Evolutionary conservation across 78 protist species (phyloP).

Genomic region (Guillardia theta): DNA sequence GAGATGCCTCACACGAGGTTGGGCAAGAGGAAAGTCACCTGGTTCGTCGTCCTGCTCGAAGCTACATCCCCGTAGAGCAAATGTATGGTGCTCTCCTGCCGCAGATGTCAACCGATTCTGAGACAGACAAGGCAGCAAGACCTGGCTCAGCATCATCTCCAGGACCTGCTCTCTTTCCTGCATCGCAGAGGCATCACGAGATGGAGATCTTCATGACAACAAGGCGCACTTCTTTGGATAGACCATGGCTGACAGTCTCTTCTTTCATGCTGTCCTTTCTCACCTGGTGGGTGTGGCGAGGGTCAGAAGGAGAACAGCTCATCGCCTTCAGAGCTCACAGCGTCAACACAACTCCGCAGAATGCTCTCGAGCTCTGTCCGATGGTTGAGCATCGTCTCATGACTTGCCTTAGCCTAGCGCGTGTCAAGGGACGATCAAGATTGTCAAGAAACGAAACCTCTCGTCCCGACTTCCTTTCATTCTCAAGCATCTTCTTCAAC

Average conservation of each 20-base stretch:
- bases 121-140: too few species aligned
- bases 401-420: not conserved
- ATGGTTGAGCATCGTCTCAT: not conserved
- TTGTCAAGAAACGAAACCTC: not conserved
- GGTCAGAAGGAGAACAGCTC: not conserved
- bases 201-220: not conserved
- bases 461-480: not conserved
- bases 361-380: conserved; percentile 1
- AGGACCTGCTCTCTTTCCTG: not conserved
- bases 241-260: not conserved
- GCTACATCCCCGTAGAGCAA: too few species aligned
- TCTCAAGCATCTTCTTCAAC: not conserved
- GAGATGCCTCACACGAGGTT: too few species aligned
- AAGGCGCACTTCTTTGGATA: not conserved
- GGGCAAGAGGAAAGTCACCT: too few species aligned
- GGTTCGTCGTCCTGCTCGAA: too few species aligned
- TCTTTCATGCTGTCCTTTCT: not conserved
- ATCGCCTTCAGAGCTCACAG: not conserved
- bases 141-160: not conserved
- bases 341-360: not conserved
- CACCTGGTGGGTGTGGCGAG: not conserved
- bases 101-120: too few species aligned
- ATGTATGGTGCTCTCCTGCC: too few species aligned
- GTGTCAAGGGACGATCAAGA: not conserved
- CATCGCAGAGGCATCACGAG: not conserved